Percentiles rank a stretch among this genome's conserved stretches.
phyloP scores from a whole-genome alignment of 139 green algal species.

The Diplosphaera chodatii region DNA sequence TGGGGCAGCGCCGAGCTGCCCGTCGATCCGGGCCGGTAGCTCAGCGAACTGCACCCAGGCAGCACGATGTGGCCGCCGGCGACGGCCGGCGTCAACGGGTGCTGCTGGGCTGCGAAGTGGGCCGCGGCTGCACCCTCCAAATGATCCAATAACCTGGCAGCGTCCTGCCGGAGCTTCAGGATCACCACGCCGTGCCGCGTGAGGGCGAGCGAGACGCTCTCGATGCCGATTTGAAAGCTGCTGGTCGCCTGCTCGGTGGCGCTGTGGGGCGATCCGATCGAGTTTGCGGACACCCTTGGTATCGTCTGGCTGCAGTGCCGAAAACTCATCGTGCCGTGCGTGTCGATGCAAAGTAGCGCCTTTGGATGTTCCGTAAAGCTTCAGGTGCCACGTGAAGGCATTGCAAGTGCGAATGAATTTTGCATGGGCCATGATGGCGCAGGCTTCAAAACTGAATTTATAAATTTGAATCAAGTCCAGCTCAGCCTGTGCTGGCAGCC shows the following conservation, averaged over 20 bases:
- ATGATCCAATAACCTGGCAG: neutral
- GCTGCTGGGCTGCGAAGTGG: neutral
- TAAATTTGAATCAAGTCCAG: no score
- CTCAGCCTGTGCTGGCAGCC: no score
- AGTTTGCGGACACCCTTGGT: neutral
- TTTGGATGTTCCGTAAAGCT: no score
- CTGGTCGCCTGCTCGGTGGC: neutral
- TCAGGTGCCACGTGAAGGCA: no score
- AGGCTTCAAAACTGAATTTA: no score
- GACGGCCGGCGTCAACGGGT: neutral
- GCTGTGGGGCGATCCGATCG: neutral
- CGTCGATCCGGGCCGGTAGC: neutral
- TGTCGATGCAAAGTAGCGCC: no score
- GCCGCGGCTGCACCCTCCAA: neutral
- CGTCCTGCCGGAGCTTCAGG: neutral
- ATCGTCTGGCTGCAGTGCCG: neutral
- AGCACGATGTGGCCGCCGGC: neutral
- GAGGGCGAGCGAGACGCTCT: neutral
- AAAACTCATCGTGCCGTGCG: neutral
- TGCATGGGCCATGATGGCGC: no score
- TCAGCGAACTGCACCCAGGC: neutral
- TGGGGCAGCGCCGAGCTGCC: neutral
- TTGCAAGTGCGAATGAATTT: no score
- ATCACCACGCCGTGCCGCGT: neutral
- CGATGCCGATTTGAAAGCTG: neutral